A percentile compares a stretch with the other conserved stretches of the same genome.
These are phyloP conservation scores for Tolypocladium pustulatum DNA, from an alignment of 2,329 filamentous ascomycete genomes.

Conservation along the genomic window DNA sequence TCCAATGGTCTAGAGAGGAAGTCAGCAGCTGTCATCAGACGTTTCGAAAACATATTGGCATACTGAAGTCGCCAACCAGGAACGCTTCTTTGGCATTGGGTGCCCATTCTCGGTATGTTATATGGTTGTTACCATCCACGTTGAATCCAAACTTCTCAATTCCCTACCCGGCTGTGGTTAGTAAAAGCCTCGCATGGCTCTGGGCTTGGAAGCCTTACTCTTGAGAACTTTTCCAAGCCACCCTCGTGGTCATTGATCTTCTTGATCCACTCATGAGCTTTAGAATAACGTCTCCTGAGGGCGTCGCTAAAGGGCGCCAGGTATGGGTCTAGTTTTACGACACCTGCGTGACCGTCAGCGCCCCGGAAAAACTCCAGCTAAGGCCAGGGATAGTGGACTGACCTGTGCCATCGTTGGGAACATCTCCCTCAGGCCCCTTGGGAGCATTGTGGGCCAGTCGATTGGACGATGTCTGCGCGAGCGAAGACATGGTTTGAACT, in stretches of 20 bases:
- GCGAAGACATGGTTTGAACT: background rate
- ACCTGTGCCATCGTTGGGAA: constrained; percentile 66
- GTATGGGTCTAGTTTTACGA: constrained; percentile 80
- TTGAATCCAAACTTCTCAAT: constrained; percentile 81
- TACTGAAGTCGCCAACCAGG: constrained; percentile 91
- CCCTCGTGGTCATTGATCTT: constrained; percentile 76
- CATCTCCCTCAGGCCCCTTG: constrained; percentile 32
- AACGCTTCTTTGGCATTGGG: constrained; percentile 78
- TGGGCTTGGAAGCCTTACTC: constrained; percentile 34
- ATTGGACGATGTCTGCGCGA: background rate
- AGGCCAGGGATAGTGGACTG: constrained; percentile 11
- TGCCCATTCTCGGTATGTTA: constrained; percentile 92
- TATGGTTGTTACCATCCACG: constrained; percentile 69
- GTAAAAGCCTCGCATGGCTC: constrained; percentile 1
- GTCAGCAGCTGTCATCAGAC: constrained; percentile 15
- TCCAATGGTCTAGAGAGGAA: constrained; percentile 66
- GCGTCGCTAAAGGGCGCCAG: constrained; percentile 74
- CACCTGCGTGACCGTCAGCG: constrained; percentile 44
- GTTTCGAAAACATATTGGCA: constrained; percentile 15
- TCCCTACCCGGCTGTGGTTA: constrained; percentile 44
- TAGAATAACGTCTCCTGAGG: constrained; percentile 65
- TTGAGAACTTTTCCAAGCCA: constrained; percentile 83
- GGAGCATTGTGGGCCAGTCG: constrained; percentile 4
- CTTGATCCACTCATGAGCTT: constrained; percentile 79
- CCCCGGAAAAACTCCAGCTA: background rate